Evolutionary conservation across 306 rosid genomes (phyloP).

Genomic region (Cicer pinnatifidum): DNA sequence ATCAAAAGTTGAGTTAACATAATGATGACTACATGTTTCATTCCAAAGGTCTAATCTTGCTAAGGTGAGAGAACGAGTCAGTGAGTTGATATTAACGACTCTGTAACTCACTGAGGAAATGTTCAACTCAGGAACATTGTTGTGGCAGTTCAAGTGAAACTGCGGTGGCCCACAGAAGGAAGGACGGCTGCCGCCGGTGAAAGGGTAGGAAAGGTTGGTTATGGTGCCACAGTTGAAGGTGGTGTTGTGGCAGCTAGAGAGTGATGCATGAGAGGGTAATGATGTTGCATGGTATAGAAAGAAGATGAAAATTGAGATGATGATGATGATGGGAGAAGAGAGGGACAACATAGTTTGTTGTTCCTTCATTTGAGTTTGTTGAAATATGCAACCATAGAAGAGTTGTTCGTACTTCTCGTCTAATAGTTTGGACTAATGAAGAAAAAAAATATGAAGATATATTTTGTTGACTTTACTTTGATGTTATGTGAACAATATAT

Average conservation of each 20-base stretch:
- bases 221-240: conserved; percentile 62
- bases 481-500: conserved; percentile 8
- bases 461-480: conserved; percentile 46
- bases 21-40: conserved; percentile 48
- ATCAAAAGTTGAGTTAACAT: conserved; percentile 47
- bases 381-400: conserved; percentile 13
- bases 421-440: background rate
- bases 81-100: conserved; percentile 48
- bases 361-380: conserved; percentile 23
- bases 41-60: conserved; percentile 70
- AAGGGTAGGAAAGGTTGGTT: conserved; percentile 57
- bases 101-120: conserved; percentile 48
- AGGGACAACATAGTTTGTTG: conserved; percentile 27
- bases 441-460: conserved; percentile 16
- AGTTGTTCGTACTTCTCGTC: conserved; percentile 6
- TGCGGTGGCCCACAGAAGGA: conserved; percentile 60
- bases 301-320: conserved; percentile 32
- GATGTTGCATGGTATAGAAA: conserved; percentile 46
- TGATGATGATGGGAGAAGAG: conserved; percentile 8
- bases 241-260: conserved; percentile 49
- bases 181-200: conserved; percentile 57
- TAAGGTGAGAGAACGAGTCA: conserved; percentile 38
- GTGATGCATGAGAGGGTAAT: conserved; percentile 38
- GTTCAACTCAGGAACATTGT: conserved; percentile 45
- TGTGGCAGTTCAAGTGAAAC: conserved; percentile 51